Evolutionary conservation across 768 basidiomycete species (phyloP).

Genomic region (Gloeostereum incarnatum): DNA sequence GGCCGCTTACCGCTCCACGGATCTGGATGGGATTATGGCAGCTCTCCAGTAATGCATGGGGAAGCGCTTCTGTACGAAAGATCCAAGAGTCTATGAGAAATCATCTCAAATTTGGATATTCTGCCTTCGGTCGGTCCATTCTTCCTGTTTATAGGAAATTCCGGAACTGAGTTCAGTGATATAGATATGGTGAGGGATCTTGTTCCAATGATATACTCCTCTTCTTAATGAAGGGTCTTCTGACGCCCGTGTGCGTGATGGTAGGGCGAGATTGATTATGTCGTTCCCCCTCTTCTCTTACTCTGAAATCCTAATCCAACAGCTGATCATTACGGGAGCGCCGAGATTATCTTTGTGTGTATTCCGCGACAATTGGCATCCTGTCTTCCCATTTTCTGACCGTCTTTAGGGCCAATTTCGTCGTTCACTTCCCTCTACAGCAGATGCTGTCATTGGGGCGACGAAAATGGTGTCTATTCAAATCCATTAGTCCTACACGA

Average conservation of each 20-base stretch:
- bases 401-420: constrained; percentile 59
- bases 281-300: no score
- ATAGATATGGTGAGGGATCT: constrained; percentile 52
- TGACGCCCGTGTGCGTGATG: neutral
- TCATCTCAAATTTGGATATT: constrained; percentile 53
- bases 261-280: constrained; percentile 18
- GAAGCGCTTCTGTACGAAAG: constrained; percentile 55
- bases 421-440: constrained; percentile 27
- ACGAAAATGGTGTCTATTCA: constrained; percentile 88
- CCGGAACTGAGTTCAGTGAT: neutral
- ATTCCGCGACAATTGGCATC: no score
- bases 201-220: constrained; percentile 3
- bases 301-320: constrained; percentile 6
- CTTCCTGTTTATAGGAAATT: no score
- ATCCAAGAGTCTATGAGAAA: constrained; percentile 60
- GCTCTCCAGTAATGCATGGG: constrained; percentile 81
- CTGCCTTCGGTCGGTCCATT: constrained; percentile 54
- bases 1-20: constrained; percentile 49
- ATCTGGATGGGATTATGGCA: constrained; percentile 82
- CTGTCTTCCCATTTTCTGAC: no score
- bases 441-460: constrained; percentile 57
- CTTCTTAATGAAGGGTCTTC: no score
- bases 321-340: constrained; percentile 86
- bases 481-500: constrained; percentile 37
- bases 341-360: constrained; percentile 73